phyloP scores from a whole-genome alignment of 768 basidiomycete genomes.

The Trametes elegans region DNA sequence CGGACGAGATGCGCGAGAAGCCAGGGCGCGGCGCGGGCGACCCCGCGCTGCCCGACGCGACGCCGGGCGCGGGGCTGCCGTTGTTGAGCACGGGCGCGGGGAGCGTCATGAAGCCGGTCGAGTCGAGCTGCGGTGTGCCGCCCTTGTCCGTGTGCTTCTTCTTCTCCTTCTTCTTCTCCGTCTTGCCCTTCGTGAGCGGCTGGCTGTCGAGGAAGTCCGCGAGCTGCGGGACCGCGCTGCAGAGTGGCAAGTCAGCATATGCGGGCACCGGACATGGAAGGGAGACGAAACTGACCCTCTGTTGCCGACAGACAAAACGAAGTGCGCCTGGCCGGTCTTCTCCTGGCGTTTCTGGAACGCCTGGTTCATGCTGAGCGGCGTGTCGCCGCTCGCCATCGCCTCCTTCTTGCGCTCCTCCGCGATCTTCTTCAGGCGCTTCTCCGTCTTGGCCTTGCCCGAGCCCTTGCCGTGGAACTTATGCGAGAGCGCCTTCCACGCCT shows the following conservation, averaged over 20 bases:
- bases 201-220: constrained; percentile 79
- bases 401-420: constrained; percentile 95
- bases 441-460: constrained; percentile 94
- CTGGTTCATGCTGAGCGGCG: constrained; percentile 90
- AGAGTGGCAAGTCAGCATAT: constrained; percentile 11
- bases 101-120: constrained; percentile 68
- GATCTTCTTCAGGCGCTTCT: constrained; percentile 95
- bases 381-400: constrained; percentile 94
- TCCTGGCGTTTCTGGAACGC: constrained; percentile 94
- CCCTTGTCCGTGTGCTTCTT: constrained; percentile 63
- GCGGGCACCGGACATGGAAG: neutral
- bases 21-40: constrained; percentile 72
- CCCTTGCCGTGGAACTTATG: constrained; percentile 99
- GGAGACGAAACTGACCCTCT: constrained; percentile 66
- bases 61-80: constrained; percentile 34
- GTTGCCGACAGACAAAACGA: constrained; percentile 92
- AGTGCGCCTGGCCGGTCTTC: constrained; percentile 94
- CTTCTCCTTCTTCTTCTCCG: constrained; percentile 80
- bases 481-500: constrained; percentile 97
- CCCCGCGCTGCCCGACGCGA: constrained; percentile 34
- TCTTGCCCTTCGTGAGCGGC: constrained; percentile 79
- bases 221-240: constrained; percentile 83
- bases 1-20: constrained; percentile 71
- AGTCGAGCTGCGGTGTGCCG: constrained; percentile 44
- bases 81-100: constrained; percentile 53